Conservation (phyloP, 2,329 filamentous ascomycete genomes). For the Arthrobotrys iridis region DNA sequence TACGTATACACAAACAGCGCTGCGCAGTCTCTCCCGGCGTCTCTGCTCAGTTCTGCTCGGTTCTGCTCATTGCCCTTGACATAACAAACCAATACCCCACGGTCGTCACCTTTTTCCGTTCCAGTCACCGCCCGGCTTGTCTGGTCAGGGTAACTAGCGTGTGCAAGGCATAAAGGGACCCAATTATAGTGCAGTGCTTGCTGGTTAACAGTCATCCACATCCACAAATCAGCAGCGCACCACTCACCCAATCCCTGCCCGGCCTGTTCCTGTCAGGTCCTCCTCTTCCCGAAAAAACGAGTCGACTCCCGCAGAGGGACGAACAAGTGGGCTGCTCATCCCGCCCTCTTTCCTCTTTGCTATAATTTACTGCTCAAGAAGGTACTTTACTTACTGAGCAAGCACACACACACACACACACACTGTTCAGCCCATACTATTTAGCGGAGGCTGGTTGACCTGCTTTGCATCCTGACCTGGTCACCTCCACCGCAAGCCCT, state of each 20-base stretch:
- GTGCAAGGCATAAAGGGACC: conserved; percentile 33
- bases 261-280: conserved; percentile 48
- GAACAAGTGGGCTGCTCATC: conserved; percentile 41
- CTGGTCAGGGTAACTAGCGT: conserved; percentile 17
- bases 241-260: conserved; percentile 24
- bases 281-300: conserved; percentile 12
- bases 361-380: background rate
- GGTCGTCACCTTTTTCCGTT: background rate
- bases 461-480: conserved; percentile 19
- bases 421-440: too few species aligned
- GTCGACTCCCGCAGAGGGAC: conserved; percentile 6
- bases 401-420: too few species aligned
- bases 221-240: background rate
- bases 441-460: conserved; percentile 13
- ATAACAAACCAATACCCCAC: background rate
- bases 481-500: conserved; percentile 15
- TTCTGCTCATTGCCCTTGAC: too few species aligned
- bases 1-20: too few species aligned
- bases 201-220: conserved; percentile 40
- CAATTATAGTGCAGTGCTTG: conserved; percentile 46
- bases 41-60: too few species aligned
- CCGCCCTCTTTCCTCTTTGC: background rate
- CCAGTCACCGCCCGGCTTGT: conserved; percentile 6
- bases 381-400: too few species aligned
- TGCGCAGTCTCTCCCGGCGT: too few species aligned